phyloP scores from a whole-genome alignment of 2,329 filamentous ascomycete genomes.

The Epichloe uncinata region DNA sequence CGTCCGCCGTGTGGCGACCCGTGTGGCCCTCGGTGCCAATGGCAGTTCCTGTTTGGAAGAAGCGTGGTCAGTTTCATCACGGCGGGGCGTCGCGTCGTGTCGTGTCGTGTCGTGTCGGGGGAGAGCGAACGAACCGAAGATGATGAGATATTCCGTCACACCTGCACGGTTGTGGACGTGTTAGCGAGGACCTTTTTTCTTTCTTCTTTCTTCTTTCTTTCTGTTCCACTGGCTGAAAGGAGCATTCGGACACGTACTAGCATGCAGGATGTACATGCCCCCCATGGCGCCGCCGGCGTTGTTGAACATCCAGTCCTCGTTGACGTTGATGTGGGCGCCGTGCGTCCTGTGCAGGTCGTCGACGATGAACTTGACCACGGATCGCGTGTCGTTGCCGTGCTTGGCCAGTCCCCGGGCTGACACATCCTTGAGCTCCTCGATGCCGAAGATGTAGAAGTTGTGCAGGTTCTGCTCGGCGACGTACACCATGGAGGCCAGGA shows the following conservation, averaged over 20 bases:
- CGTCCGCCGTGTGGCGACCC: constrained; percentile 83
- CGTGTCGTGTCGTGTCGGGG: too few species aligned
- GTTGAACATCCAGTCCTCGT: constrained; percentile 84
- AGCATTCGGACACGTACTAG: constrained; percentile 47
- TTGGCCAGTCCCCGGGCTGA: constrained; percentile 49
- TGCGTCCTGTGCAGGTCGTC: constrained; percentile 44
- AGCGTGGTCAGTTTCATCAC: too few species aligned
- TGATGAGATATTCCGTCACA: constrained; percentile 80
- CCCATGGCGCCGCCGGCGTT: constrained; percentile 88
- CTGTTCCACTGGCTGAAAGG: not conserved
- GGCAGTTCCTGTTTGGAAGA: constrained; percentile 40
- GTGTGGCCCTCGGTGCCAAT: constrained; percentile 80
- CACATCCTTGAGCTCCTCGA: constrained; percentile 55
- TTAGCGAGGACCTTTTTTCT: too few species aligned
- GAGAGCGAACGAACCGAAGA: constrained; percentile 45
- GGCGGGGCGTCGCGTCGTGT: too few species aligned
- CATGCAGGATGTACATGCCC: constrained; percentile 80
- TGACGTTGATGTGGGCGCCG: constrained; percentile 46
- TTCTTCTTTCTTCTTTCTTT: too few species aligned
- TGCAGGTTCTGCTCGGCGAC: constrained; percentile 45
- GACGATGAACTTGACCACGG: constrained; percentile 57
- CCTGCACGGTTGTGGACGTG: constrained; percentile 22
- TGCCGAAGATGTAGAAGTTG: constrained; percentile 63
- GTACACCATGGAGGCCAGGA: constrained; percentile 41
- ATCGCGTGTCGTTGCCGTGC: constrained; percentile 63